Base-by-base conservation (phyloP, 495 filamentous ascomycete species). In the Apodospora peruviana region DNA sequence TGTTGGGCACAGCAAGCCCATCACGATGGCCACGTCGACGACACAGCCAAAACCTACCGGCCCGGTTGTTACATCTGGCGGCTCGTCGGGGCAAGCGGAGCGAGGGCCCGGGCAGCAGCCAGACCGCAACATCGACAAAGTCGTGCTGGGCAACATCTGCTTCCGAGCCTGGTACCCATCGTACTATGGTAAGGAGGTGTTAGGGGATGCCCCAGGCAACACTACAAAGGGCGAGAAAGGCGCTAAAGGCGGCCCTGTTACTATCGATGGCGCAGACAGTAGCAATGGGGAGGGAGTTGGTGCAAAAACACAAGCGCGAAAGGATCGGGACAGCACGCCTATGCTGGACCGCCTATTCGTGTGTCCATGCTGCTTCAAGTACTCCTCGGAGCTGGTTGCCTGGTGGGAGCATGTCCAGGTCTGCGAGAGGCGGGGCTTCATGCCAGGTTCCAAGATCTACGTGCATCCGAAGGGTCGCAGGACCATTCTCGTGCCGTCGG, bases 311-410 rank as follows among this genome's bases (percentile, higher is more conserved):
- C 56, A 57, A 10, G 43, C 47, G 7, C 49, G 58, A 19, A 62
- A 64, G 16, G 66, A 64, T 4, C 58, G 56, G 5, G 60, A 66
- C 18, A 58, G 53, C 34, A 64, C 58, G 16, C 59, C 57, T 4
- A 66, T 75, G 45, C 63, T 79, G 11, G 81, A 83, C 40, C 70
- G 80, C 42, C 73, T 98, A 9, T 95, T 90, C 52, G 84, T 96
- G 34, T 98, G 93, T 61, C 87, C 85, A 36, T 86, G 80, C 76
- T 98, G 93, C 70, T 96, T 97, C 74, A 88, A 86, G 57, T 98
- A 98, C 63, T 82, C 83, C 3, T 85, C 80, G 49, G 87, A 93
- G 57, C 67, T 85, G 29, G 71, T 79, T 53, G 66, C 78, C 22
- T 83, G 71, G 67, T 65, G 65, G 53, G 64, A 66, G 25, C 72